Conservation (phyloP, 148 eudicot species). For the Diospyros lotus region DNA sequence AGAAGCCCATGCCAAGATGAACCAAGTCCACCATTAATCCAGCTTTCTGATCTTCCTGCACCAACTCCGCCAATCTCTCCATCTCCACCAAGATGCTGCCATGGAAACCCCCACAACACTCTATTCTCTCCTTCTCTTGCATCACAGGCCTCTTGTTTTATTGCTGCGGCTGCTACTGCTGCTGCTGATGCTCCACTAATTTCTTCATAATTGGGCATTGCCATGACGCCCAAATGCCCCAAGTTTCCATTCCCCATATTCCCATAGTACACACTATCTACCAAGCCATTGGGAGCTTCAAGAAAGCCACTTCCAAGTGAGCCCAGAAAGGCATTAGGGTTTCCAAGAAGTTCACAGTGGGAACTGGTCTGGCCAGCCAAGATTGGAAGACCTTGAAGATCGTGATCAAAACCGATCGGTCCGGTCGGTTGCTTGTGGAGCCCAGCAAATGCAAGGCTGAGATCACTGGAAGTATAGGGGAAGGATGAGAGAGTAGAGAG, state of each 20-base stretch:
- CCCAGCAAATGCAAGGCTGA: conserved; percentile 43
- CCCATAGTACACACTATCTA: conserved; percentile 31
- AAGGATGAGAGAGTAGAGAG: conserved; percentile 17
- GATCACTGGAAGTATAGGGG: conserved; percentile 32
- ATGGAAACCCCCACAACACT: conserved; percentile 51
- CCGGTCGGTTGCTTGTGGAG: conserved; percentile 37
- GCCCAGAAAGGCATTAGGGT: conserved; percentile 20
- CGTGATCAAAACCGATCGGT: conserved; percentile 21
- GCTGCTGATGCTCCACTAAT: conserved; percentile 25
- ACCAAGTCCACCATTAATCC: conserved; percentile 42
- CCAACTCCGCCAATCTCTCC: conserved; percentile 24
- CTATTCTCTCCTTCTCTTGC: conserved; percentile 26
- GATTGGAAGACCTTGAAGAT: not conserved
- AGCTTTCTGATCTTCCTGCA: conserved; percentile 28
- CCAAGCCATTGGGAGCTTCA: conserved; percentile 19
- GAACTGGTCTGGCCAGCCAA: not conserved
- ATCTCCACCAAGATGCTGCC: conserved; percentile 42
- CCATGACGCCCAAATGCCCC: conserved; percentile 18
- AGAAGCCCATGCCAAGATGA: conserved; percentile 58
- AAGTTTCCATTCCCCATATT: conserved; percentile 19
- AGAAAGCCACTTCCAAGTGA: conserved; percentile 23
- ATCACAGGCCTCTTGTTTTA: conserved; percentile 42
- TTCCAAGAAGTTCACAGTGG: conserved; percentile 22
- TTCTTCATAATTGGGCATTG: conserved; percentile 14
- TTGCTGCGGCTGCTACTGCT: conserved; percentile 10